Evolutionary conservation across 192 early-diverging fungal genomes (phyloP).

Genomic region (Coemansia sp.): DNA sequence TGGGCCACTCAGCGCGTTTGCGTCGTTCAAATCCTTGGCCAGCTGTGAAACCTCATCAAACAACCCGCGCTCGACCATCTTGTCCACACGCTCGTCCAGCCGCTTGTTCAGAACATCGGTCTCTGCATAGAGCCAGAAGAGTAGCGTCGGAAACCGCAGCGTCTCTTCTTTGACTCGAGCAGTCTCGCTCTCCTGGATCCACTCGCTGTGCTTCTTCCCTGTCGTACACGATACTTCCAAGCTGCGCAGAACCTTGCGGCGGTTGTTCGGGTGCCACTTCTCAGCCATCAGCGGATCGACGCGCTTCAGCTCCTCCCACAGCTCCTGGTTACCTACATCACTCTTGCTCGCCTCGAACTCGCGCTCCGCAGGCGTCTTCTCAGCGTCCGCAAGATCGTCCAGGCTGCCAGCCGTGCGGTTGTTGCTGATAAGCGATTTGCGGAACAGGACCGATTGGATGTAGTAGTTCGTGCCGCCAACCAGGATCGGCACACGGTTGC

Average conservation of each 20-base stretch:
- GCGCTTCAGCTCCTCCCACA: slow-evolving; percentile 67
- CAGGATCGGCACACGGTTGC: slow-evolving; percentile 75
- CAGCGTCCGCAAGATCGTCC: background rate
- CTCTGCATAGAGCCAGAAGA: slow-evolving; percentile 90
- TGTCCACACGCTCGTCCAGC: slow-evolving; percentile 78
- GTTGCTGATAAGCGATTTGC: slow-evolving; percentile 61
- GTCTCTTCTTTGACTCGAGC: slow-evolving; percentile 45
- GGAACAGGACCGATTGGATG: slow-evolving; percentile 86
- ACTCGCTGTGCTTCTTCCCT: slow-evolving; percentile 72
- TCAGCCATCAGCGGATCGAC: slow-evolving; percentile 86
- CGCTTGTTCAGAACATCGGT: slow-evolving; percentile 65
- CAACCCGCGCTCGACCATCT: slow-evolving; percentile 74
- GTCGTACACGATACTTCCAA: slow-evolving; percentile 79
- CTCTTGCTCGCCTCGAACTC: slow-evolving; percentile 24
- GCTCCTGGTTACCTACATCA: slow-evolving; percentile 47
- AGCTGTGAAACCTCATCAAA: slow-evolving; percentile 54
- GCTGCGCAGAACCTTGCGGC: slow-evolving; percentile 80
- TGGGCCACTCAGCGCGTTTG: background rate
- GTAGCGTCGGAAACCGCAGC: slow-evolving; percentile 63
- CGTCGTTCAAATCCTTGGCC: slow-evolving; percentile 21
- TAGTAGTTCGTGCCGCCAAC: slow-evolving; percentile 99
- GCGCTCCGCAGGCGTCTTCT: slow-evolving; percentile 7
- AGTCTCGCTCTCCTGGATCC: slow-evolving; percentile 67
- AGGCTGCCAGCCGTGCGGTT: slow-evolving; percentile 3
- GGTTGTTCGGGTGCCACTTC: slow-evolving; percentile 87